These are phyloP conservation scores for Prunus davidiana DNA, from an alignment of 306 rosid genomes.

Conservation along the genomic window DNA sequence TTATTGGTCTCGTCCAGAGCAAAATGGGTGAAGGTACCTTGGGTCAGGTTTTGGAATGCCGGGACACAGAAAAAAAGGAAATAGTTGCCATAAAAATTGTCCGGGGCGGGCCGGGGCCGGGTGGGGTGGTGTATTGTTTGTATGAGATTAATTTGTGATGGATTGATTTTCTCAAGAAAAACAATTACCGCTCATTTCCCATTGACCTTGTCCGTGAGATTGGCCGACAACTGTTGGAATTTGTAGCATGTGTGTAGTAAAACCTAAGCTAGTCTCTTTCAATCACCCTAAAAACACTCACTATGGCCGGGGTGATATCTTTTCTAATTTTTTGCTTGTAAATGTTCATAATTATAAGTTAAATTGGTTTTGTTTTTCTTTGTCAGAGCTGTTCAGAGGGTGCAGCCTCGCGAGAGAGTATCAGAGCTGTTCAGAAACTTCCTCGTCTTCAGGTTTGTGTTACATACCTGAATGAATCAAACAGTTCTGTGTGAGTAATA, in stretches of 20 bases:
- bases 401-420: slow-evolving; percentile 84
- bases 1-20: slow-evolving; percentile 31
- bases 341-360: not conserved
- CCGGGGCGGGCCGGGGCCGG: slow-evolving; percentile 40
- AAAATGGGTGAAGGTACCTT: slow-evolving; percentile 99
- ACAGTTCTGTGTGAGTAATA: too few species aligned
- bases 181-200: slow-evolving; percentile 99
- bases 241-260: slow-evolving; percentile 99
- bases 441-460: slow-evolving; percentile 77
- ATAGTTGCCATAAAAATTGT: slow-evolving; percentile 93
- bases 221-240: slow-evolving; percentile 99
- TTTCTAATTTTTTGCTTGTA: not conserved
- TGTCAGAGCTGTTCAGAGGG: slow-evolving; percentile 48
- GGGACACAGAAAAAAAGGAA: slow-evolving; percentile 89
- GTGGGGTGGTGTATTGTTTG: slow-evolving; percentile 78
- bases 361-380: not conserved
- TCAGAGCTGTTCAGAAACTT: slow-evolving; percentile 76
- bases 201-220: slow-evolving; percentile 99
- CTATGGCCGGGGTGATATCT: too few species aligned
- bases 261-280: slow-evolving; percentile 44
- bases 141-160: slow-evolving; percentile 81
- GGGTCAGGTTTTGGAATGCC: slow-evolving; percentile 97
- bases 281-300: too few species aligned
- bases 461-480: not conserved
- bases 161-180: slow-evolving; percentile 97